Base-by-base conservation (phyloP, 2,329 filamentous ascomycete genomes). In the Pezizomycotina sp. region DNA sequence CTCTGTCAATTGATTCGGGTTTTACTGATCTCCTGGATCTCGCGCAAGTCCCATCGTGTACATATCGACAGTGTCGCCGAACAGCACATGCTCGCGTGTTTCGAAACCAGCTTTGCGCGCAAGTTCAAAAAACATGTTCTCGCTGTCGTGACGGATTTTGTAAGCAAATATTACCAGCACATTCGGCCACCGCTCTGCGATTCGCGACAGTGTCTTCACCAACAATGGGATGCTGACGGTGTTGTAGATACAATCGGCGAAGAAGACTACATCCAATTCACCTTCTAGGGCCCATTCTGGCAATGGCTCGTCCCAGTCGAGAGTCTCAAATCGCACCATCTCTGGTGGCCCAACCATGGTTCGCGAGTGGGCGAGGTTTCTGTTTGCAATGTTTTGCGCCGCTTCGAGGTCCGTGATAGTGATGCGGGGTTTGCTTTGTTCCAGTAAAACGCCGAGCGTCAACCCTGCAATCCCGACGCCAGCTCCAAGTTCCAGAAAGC, bases 201-300 rank as follows among this genome's bases (percentile, higher is more conserved):
- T 54, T 6, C 55, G 57, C 14, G 52, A 48, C 6, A 80, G 56
- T 1, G 71, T 73, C 18, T 57, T 56, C 5, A 79, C 72, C 23
- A 80, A 58, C 15, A 69, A 63, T 2, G 71, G 69, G 33, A 74
- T 65, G 41, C 69, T 75, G 48, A 77, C 73, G 10, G 66, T 60
- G 52, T 80, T 80, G 56, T 81, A 81, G 2, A 74, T 80, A 55
- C 76, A 80, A 53, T 81, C 76, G 2, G 73, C 71, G 1, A 77
- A 66, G 3, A 78, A 52, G 14, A 79, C 62, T 21, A 80, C 50
- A 52, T 77, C 68, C 48, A 69, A 62, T 7, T 49, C 49, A 23
- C 50, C 50, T 15, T 49, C 46, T 14, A 48, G 50, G 7, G 62
- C 53, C 23, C 59, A 52, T 4, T 53, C 49, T 18, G 66, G 61